These are phyloP conservation scores for Rhododendron griersonianum DNA, from an alignment of 148 eudicot species.

Conservation along the genomic window DNA sequence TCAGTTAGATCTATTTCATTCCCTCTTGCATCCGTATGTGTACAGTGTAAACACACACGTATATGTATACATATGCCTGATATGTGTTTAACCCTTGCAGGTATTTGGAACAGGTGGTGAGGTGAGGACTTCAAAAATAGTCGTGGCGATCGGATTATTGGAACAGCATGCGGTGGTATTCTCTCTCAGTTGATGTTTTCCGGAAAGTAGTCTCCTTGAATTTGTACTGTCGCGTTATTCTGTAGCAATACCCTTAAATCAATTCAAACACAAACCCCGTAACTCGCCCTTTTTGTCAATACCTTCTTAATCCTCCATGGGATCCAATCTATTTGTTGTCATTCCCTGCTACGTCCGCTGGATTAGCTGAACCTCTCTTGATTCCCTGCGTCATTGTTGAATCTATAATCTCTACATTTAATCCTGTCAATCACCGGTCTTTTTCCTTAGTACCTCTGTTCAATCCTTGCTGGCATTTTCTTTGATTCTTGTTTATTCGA, in stretches of 20 bases:
- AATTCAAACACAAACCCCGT: neutral
- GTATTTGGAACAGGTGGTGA: conserved; percentile 12
- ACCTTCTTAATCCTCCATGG: conserved; percentile 43
- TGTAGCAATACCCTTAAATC: conserved; percentile 30
- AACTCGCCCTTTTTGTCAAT: neutral
- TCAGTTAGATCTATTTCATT: neutral
- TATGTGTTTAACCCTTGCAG: conserved; percentile 22
- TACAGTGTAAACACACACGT: neutral
- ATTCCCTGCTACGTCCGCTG: conserved; percentile 65
- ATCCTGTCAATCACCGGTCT: neutral
- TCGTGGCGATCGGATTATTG: conserved; percentile 23
- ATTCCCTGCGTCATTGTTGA: neutral
- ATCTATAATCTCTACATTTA: neutral
- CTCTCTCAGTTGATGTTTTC: conserved; percentile 66
- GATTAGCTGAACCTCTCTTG: conserved; percentile 62
- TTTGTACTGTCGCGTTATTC: conserved; percentile 82
- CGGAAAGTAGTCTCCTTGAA: conserved; percentile 69
- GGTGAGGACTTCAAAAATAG: neutral
- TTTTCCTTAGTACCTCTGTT: neutral
- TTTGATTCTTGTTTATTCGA: neutral
- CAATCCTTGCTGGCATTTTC: neutral
- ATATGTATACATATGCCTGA: neutral
- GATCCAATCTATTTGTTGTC: conserved; percentile 67
- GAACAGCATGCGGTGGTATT: conserved; percentile 85
- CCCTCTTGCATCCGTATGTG: neutral